Evolutionary conservation across 352 stramenopile genomes (phyloP), one percentile per base, ranked within the genome.

Genomic region (Globisporangium irregulare): DNA sequence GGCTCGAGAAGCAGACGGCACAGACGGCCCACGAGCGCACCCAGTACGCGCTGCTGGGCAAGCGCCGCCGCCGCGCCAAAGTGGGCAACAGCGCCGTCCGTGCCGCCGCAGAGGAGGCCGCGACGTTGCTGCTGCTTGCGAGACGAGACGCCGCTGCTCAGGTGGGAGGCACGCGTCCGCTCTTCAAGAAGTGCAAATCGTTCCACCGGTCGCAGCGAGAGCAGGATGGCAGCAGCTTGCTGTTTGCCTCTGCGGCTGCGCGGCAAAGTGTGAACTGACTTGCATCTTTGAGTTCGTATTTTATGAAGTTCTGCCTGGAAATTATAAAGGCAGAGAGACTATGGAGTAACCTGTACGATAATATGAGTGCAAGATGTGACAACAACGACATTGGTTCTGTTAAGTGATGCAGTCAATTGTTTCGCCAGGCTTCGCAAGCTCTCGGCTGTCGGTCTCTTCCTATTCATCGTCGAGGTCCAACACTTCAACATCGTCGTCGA

Each of bases 391-490:
- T 43, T 43, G 12, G 36, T 43, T 43, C 10, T 43, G 36, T 43
- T 43, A 2, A 43, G 12, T 6, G 36, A 15, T 43, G 15, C 36
- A 18, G 12, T 5, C 12, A 15, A 18, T 43, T 43, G 36, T 15
- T 43, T 41, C 15, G 15, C 36, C 36, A 43, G 36, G 36, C 36
- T 43, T 5, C 1, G 15, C 36, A 43, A 43, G 36, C 36, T 4
- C 56, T 69, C 54, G 22, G 68, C 29, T 32, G 29, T 32, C 29
- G 29, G 29, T 32, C 29, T 46, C 25, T 68, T 60, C 22, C 46
- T 59, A 71, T 50, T 78, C 67, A 15, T 81, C 80, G 61, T 93
- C 86, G 12, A 94, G 74, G 41, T 92, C 80, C 7, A 81, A 64
- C 12, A 85, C 70, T 48, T 78, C 66, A 1, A 74, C 69, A 1